A percentile compares a stretch with the other conserved stretches of the same genome.
phyloP scores from a whole-genome alignment of 331 rosid species.

The Spiraea crenata region DNA sequence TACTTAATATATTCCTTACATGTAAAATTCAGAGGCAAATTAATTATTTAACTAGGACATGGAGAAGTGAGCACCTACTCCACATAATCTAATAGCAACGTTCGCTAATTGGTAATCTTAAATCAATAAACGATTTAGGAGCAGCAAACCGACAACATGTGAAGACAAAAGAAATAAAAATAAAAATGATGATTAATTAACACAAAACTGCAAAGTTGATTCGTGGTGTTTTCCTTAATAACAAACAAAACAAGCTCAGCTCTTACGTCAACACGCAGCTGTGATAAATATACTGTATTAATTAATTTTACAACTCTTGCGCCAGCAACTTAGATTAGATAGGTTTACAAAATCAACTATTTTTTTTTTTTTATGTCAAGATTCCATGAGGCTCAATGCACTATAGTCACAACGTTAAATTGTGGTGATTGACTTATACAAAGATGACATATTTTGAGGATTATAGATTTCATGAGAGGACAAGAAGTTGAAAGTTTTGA shows the following conservation, averaged over 20 bases:
- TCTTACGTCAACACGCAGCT: conserved; percentile 15
- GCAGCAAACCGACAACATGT: conserved; percentile 6
- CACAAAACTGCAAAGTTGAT: conserved; percentile 3
- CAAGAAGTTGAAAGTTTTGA: too few relatives aligned
- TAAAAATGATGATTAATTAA: background rate
- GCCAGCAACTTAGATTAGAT: conserved; percentile 9
- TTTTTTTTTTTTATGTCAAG: conserved; percentile 2
- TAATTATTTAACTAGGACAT: background rate
- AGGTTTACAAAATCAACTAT: conserved; percentile 1
- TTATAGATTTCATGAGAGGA: too few relatives aligned
- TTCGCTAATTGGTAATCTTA: background rate
- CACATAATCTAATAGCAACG: background rate
- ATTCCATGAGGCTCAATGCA: background rate
- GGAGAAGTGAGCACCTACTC: conserved; percentile 2
- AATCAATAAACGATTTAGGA: background rate
- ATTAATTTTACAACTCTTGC: background rate
- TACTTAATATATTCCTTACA: too few relatives aligned
- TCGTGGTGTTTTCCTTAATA: conserved; percentile 8
- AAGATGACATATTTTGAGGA: background rate
- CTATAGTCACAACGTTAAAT: background rate
- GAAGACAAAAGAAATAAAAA: background rate
- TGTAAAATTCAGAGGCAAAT: too few relatives aligned
- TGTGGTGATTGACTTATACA: background rate
- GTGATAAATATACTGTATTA: background rate
- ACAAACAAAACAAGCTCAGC: conserved; percentile 30